Evolutionary conservation across 2,329 filamentous ascomycete species (phyloP).

Genomic region (Colletotrichum eremochloae): DNA sequence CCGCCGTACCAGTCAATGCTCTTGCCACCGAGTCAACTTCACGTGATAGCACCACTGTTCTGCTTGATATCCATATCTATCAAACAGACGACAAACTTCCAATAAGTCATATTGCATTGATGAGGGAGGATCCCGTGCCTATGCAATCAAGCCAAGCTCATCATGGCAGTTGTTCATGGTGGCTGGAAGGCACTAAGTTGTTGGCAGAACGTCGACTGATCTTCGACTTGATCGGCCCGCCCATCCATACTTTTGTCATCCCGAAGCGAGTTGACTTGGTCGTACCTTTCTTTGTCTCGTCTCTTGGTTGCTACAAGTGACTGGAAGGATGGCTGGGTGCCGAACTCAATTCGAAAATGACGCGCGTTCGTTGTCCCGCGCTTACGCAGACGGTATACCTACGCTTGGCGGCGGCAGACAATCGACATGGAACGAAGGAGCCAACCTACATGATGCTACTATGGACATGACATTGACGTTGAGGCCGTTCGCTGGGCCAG

Average conservation of each 20-base stretch:
- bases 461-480: background rate
- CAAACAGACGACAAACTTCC: background rate
- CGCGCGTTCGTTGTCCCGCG: slow-evolving; percentile 24
- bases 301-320: background rate
- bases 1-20: background rate
- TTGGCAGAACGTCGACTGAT: slow-evolving; percentile 17
- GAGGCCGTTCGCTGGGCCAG: background rate
- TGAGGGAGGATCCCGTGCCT: background rate
- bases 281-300: slow-evolving; percentile 8
- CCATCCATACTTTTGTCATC: slow-evolving; percentile 36
- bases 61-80: background rate
- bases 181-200: background rate
- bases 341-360: slow-evolving; percentile 34
- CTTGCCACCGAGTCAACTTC: background rate
- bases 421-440: slow-evolving; percentile 1
- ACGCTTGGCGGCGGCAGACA: background rate
- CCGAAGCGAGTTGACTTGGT: slow-evolving; percentile 1
- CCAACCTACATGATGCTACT: background rate
- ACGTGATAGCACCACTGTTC: background rate
- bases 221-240: slow-evolving; percentile 5
- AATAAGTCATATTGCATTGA: background rate
- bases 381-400: background rate
- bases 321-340: slow-evolving; percentile 33
- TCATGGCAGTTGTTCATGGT: background rate
- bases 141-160: background rate